A percentile compares a stretch with the other conserved stretches of the same genome.
These are phyloP conservation scores for Guadua angustifolia DNA, from an alignment of 176 grass and related monocot genomes.

Conservation along the genomic window DNA sequence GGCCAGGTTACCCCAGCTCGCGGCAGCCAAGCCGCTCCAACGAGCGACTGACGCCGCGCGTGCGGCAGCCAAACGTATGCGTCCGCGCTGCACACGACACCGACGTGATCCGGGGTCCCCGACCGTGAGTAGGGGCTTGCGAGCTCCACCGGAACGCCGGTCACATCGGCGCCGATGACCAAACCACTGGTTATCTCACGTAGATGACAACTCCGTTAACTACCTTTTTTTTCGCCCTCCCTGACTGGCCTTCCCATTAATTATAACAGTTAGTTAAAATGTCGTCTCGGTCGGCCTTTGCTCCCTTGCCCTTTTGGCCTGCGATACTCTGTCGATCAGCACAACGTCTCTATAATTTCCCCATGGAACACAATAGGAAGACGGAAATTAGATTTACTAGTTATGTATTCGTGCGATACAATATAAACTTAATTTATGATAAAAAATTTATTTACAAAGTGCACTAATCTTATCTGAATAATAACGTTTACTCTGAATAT, in stretches of 20 bases:
- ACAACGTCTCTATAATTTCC: neutral
- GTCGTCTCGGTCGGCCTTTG: neutral
- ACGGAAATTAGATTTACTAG: neutral
- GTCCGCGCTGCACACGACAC: neutral
- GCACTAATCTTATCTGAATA: no score
- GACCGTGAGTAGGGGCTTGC: neutral
- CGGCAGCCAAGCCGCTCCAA: neutral
- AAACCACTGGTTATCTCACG: neutral
- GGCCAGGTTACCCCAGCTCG: neutral
- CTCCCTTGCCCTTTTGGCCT: neutral
- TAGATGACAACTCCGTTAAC: neutral
- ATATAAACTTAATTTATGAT: no score
- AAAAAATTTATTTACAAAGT: no score
- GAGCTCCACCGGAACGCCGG: neutral
- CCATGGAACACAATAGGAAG: neutral
- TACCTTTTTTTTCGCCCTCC: no score
- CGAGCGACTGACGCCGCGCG: neutral
- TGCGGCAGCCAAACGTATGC: conserved; percentile 37
- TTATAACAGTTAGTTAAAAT: fast-evolving
- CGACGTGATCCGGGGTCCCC: neutral
- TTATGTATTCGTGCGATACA: no score
- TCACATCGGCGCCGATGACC: neutral
- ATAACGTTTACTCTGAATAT: no score
- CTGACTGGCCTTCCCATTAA: no score
- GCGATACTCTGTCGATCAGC: neutral